Base-by-base conservation (phyloP, 208 protist genomes). In the Zelonia costaricensis region DNA sequence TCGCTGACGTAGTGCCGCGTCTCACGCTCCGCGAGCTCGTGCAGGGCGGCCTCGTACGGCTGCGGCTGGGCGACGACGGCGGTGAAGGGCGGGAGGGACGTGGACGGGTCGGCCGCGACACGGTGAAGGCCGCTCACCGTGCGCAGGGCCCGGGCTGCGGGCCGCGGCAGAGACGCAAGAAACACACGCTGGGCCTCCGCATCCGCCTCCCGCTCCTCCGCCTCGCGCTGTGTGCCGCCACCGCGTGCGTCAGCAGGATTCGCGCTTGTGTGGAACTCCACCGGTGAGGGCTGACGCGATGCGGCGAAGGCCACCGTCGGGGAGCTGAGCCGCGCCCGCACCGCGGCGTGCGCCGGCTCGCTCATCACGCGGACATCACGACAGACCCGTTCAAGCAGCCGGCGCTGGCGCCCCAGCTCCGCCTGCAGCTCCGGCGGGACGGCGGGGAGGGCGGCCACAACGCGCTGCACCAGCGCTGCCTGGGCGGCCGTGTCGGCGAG, bases 371-470 rank as follows among this genome's bases (percentile, higher is more conserved):
- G 23, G 18, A 71, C 65, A 15, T 71, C 65, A 7, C 40, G 55
- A 27, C 48, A 64, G 30, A 92, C 64, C 8, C 79, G 66, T 49
- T 89, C 79, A 23, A 92, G 61, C 0, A 89, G 63, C 4, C 59
- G 58, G 4, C 80, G 79, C 74, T 92, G 86, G 5, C 70, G 71
- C 2, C 31, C 42, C 13, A 92, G 63, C 54, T 92, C 86, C 0
- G 25, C 46, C n/a, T 63, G 58, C 38, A 92, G 60, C 15, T 77
- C 82, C 2, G 51, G 33, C 9, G 86, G 74, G 22, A 90, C 30
- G 7, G 58, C n/a, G 1, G 65, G 66, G 20, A 78, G 45, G 1
- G 64, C 62, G 12, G 25, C 39, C 22, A 66, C 35, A 42, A 74
- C 56, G 20, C 62, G 67, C 35, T 71, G 52, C 4, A 76, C 68